Conservation (phyloP, 495 filamentous ascomycete species). For the Neurospora africana region DNA sequence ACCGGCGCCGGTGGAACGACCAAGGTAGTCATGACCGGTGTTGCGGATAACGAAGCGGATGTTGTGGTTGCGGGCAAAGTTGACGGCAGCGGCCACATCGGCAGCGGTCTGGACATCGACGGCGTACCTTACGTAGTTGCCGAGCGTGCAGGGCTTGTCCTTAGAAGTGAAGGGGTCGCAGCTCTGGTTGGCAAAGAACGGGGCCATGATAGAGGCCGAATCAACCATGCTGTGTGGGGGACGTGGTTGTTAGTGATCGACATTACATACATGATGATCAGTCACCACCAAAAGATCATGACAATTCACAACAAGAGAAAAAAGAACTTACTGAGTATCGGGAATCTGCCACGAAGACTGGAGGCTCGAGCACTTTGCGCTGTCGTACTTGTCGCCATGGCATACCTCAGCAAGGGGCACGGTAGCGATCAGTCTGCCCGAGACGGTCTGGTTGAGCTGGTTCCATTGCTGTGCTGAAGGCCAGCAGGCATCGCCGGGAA, state of each 20-base stretch:
- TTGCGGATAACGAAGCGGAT: conserved; percentile 40
- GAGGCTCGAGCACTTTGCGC: conserved; percentile 12
- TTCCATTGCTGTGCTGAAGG: conserved; percentile 32
- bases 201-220: conserved; percentile 34
- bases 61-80: conserved; percentile 35
- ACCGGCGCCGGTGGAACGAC: conserved; percentile 41
- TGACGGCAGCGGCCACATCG: conserved; percentile 34
- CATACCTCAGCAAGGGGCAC: conserved; percentile 42
- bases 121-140: conserved; percentile 47
- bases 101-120: conserved; percentile 31
- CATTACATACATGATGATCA: not conserved
- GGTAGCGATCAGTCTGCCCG: conserved; percentile 37
- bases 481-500: conserved; percentile 43
- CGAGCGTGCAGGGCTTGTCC: conserved; percentile 37
- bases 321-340: conserved; percentile 20
- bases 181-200: conserved; percentile 35
- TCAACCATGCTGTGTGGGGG: conserved; percentile 25
- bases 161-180: conserved; percentile 23
- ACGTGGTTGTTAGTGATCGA: conserved; percentile 20
- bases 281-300: not conserved
- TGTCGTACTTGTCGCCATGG: conserved; percentile 27
- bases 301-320: not conserved
- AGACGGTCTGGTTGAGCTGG: conserved; percentile 32
- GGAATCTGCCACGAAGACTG: conserved; percentile 20
- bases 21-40: conserved; percentile 38